These are phyloP conservation scores for Neocallimastix lanati DNA, from an alignment of 192 early-diverging fungal species.

Conservation along the genomic window DNA sequence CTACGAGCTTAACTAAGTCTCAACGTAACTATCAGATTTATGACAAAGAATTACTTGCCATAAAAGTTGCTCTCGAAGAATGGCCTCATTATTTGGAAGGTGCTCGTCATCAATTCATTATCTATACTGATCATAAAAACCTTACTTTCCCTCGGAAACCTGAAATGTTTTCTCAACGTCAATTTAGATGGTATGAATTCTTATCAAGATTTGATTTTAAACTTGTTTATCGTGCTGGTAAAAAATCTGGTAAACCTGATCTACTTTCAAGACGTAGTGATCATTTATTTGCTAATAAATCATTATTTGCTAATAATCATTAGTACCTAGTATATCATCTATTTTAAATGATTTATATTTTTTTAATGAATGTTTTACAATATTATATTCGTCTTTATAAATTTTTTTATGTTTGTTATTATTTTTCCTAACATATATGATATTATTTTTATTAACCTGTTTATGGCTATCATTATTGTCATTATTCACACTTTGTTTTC, in stretches of 20 bases:
- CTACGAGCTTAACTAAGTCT: not conserved
- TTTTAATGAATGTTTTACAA: too few relatives aligned
- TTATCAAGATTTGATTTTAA: conserved; percentile 8
- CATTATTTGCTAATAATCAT: too few relatives aligned
- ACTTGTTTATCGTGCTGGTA: conserved; percentile 8
- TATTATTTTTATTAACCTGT: too few relatives aligned
- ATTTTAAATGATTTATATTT: too few relatives aligned
- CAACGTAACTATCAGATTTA: conserved; percentile 9
- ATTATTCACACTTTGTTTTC: too few relatives aligned
- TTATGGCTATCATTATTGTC: too few relatives aligned
- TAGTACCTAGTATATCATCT: too few relatives aligned
- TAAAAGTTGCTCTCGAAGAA: conserved; percentile 6
- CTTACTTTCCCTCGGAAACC: conserved; percentile 13
- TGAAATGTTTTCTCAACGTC: conserved; percentile 7
- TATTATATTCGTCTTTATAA: too few relatives aligned
- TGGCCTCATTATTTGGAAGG: conserved; percentile 9
- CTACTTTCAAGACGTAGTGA: conserved; percentile 5
- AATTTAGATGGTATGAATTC: conserved; percentile 9
- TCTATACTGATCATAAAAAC: conserved; percentile 21
- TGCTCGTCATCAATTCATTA: conserved; percentile 4
- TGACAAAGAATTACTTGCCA: conserved; percentile 9
- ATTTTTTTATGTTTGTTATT: too few relatives aligned
- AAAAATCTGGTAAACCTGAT: conserved; percentile 11
- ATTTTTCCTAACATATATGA: too few relatives aligned
- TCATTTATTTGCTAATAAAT: too few relatives aligned